phyloP scores from a whole-genome alignment of 106 monocot genomes.

The Xerophyta viscosa region DNA sequence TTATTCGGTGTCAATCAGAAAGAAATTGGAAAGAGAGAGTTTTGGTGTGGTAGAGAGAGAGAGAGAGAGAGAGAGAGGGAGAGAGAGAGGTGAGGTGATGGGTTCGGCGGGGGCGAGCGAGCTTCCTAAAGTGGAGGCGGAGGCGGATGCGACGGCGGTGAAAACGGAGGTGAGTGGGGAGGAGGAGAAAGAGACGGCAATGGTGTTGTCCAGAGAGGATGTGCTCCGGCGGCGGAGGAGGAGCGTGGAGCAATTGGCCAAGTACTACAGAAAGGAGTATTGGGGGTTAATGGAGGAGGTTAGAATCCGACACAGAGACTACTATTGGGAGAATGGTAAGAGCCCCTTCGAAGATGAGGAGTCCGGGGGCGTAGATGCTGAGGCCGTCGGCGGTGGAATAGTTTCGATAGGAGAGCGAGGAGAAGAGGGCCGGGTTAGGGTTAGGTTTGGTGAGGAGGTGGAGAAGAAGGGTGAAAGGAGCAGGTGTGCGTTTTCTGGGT shows the following conservation, averaged over 20 bases:
- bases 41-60: not conserved
- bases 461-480: conserved; percentile 2
- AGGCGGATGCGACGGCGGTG: conserved; percentile 4
- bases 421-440: not conserved
- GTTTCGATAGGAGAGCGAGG: not conserved
- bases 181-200: conserved; percentile 5
- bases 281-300: conserved; percentile 37
- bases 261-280: conserved; percentile 28
- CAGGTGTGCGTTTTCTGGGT: conserved; percentile 22
- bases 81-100: not conserved
- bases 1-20: too few relatives aligned
- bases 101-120: conserved; percentile 1
- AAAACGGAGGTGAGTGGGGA: conserved; percentile 9
- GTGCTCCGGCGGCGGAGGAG: conserved; percentile 50
- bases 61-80: not conserved
- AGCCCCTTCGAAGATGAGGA: conserved; percentile 15
- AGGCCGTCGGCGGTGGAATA: not conserved
- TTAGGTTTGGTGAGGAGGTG: not conserved
- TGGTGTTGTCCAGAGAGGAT: conserved; percentile 34
- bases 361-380: not conserved
- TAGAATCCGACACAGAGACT: conserved; percentile 30
- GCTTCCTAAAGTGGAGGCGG: not conserved
- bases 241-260: conserved; percentile 18
- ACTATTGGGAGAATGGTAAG: conserved; percentile 24
- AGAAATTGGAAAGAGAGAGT: too few relatives aligned